Base-by-base conservation (phyloP, 805 yeast species). In the Yarrowia divulgata region DNA sequence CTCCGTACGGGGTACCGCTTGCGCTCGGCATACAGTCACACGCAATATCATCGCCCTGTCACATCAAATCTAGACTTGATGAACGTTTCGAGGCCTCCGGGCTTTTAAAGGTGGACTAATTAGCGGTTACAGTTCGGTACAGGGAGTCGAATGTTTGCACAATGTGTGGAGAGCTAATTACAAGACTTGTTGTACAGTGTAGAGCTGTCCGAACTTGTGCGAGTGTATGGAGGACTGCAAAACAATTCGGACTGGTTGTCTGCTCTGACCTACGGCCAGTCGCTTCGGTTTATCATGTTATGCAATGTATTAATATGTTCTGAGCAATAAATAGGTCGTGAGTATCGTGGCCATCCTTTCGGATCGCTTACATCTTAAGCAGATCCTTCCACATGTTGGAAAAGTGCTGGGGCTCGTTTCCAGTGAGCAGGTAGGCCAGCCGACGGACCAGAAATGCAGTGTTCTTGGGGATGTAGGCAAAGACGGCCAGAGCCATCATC, bases 391-490 rank as follows among this genome's bases (percentile, higher is more conserved):
- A 57, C 39, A 57, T 19, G 39, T 57, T 57, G 48, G 63, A 40
- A 23, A 55, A 18, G n/a, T 39, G 46, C 46, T 45, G 48, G 16
- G 39, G 10, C 37, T 57, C 63, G 48, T 18, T 40, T 4, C 66
- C 66, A 9, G 52, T 43, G 14, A 60, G 40, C 32, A 60, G 52
- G 42, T 43, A 60, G 52, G 19, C 52, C 32, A 60, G 34, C 14
- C 66, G 66, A 7, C 52, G 42, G 34, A 45, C 32, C 52, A 60
- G 42, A 34, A 34, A 60, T 18, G 52, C 66, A 13, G 52, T 45
- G 52, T 60, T 60, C 18, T 35, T 60, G 66, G 66, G 66, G 10
- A 60, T 60, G 52, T 60, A 60, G 52, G 66, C 66, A 18, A 60
- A 43, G 18, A 60, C 46, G 19, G 66, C 66, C 19, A 60, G 34